Percentiles rank a stretch among this genome's conserved stretches.
Evolutionary conservation across 2,329 filamentous ascomycete genomes (phyloP).

Genomic region (Hirsutella rhossiliensis): DNA sequence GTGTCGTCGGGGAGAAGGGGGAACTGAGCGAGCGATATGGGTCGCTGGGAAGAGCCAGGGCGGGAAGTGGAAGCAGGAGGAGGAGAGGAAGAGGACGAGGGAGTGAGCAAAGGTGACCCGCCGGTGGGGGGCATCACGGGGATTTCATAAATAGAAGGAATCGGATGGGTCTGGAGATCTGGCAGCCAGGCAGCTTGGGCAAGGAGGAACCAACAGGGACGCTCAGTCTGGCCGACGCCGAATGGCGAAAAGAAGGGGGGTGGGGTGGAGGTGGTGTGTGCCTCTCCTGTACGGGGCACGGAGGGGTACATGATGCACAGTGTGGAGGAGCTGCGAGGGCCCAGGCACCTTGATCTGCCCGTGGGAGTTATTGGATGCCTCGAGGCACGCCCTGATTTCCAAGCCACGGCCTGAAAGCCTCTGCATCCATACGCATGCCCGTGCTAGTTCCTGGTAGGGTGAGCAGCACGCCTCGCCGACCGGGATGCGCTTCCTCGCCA

Average conservation of each 20-base stretch:
- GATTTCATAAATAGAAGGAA: neutral
- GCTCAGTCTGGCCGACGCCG: neutral
- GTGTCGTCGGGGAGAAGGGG: neutral
- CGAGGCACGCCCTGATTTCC: too few species aligned
- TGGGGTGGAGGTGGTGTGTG: too few species aligned
- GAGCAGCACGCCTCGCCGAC: too few species aligned
- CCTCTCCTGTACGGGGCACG: too few species aligned
- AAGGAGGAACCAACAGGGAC: neutral
- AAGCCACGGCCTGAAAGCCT: too few species aligned
- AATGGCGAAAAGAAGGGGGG: neutral
- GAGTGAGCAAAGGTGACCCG: neutral
- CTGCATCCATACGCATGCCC: too few species aligned
- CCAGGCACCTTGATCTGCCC: too few species aligned
- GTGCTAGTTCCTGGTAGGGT: too few species aligned
- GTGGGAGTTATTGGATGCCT: too few species aligned
- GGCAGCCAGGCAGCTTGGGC: neutral
- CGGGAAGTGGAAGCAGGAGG: neutral
- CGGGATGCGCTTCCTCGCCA: too few species aligned
- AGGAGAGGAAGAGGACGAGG: neutral
- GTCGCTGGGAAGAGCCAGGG: neutral
- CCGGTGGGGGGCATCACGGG: constrained; percentile 5
- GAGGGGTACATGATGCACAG: too few species aligned
- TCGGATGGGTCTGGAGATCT: neutral
- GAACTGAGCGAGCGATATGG: neutral
- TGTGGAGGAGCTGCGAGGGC: too few species aligned